Percentiles rank a stretch among this genome's conserved stretches.
phyloP scores from a whole-genome alignment of 23 red algal genomes.

The Gracilaria domingensis region DNA sequence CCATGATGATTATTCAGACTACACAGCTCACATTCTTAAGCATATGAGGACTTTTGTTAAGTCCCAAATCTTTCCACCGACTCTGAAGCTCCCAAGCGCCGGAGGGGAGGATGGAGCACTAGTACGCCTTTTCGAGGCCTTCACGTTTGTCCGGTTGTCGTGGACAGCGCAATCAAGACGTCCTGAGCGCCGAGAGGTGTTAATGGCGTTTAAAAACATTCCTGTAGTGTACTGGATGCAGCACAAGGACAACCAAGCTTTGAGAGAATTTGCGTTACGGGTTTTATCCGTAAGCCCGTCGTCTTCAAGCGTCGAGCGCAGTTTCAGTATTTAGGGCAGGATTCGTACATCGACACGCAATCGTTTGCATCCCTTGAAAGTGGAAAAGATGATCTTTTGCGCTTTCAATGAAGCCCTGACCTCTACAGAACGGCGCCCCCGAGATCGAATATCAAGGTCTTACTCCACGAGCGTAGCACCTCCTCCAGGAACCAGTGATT shows the following conservation, averaged over 20 bases:
- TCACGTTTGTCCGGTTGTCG: background rate
- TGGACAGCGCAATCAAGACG: background rate
- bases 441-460: too few relatives aligned
- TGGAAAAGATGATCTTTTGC: conserved; percentile 7
- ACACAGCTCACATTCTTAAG: background rate
- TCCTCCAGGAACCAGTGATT: too few relatives aligned
- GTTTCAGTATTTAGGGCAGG: background rate
- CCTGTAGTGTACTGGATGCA: too few relatives aligned
- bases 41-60: background rate
- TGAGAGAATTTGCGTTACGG: too few relatives aligned
- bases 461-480: too few relatives aligned
- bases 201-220: too few relatives aligned
- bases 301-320: background rate
- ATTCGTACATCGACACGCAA: background rate
- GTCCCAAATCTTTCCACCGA: background rate
- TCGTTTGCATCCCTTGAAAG: background rate
- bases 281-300: background rate
- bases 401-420: background rate
- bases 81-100: background rate
- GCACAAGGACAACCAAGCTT: too few relatives aligned
- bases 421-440: too few relatives aligned
- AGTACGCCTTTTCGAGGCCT: background rate
- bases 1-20: background rate
- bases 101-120: background rate
- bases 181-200: too few relatives aligned